A percentile compares a stretch with the other conserved stretches of the same genome.
Conservation (phyloP, 140 eudicot genomes). For the Anethum foeniculum region DNA sequence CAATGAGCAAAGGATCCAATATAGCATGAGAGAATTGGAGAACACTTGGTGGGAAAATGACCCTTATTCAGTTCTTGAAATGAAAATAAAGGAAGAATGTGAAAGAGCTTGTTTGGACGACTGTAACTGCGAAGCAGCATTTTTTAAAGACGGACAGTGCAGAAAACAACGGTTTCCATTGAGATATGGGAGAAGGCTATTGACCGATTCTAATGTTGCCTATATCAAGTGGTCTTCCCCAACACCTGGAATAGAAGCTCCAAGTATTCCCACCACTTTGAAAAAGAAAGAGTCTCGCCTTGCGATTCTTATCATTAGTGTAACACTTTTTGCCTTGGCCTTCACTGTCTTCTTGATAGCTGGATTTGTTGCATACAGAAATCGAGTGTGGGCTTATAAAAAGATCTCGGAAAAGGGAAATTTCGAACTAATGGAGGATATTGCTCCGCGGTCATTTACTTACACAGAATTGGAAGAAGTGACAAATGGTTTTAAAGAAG, state of each 20-base stretch:
- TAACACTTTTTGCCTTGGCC: background rate
- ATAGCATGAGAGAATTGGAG: slow-evolving; percentile 14
- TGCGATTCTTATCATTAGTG: background rate
- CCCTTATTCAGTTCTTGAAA: slow-evolving; percentile 10
- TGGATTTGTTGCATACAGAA: slow-evolving; percentile 18
- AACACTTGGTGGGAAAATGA: slow-evolving; percentile 32
- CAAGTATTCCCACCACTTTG: background rate
- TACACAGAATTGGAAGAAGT: slow-evolving; percentile 27
- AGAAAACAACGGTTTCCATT: background rate
- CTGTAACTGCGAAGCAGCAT: slow-evolving; percentile 1
- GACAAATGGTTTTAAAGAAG: slow-evolving; percentile 36
- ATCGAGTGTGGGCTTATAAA: slow-evolving; percentile 18
- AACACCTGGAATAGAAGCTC: background rate
- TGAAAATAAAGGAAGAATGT: slow-evolving; percentile 23
- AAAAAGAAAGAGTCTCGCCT: background rate
- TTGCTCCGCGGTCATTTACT: slow-evolving; percentile 27
- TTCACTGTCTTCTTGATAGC: background rate
- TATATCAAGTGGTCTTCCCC: background rate
- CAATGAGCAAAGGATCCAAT: background rate
- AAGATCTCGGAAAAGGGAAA: slow-evolving; percentile 9
- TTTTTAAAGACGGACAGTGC: slow-evolving; percentile 22
- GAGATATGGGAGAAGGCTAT: background rate
- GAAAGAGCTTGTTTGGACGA: slow-evolving; percentile 13
- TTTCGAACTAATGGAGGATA: slow-evolving; percentile 14
- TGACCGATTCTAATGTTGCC: background rate